phyloP scores from a whole-genome alignment of 164 flowering plant species.

The Aristolochia californica region DNA sequence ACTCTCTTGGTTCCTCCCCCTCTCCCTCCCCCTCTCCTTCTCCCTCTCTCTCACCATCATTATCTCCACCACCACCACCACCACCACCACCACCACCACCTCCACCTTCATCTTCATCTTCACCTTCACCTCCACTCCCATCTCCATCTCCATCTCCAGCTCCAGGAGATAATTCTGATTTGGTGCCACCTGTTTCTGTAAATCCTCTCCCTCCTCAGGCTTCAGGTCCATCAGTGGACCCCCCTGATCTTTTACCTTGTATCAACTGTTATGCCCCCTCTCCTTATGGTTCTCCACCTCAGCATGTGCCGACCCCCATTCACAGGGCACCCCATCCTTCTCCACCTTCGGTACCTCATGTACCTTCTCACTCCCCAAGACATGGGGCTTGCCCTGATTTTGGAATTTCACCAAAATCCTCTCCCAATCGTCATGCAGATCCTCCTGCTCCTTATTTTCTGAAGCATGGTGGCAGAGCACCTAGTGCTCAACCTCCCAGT shows the following conservation, averaged over 20 bases:
- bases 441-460: conserved; percentile 6
- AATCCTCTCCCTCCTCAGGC: conserved; percentile 16
- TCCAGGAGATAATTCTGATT: conserved; percentile 1
- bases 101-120: too few species aligned
- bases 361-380: conserved; percentile 30
- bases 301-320: conserved; percentile 15
- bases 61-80: not conserved
- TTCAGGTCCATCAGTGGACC: conserved; percentile 23
- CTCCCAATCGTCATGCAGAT: conserved; percentile 17
- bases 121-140: not conserved
- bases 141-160: conserved; percentile 6
- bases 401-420: conserved; percentile 19
- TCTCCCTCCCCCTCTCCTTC: conserved; percentile 20
- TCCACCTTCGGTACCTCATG: conserved; percentile 18
- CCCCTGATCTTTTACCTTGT: conserved; percentile 10
- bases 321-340: conserved; percentile 7
- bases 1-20: conserved; percentile 39
- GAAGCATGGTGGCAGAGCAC: conserved; percentile 9
- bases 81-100: conserved; percentile 9
- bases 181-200: conserved; percentile 8
- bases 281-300: conserved; percentile 6
- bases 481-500: conserved; percentile 11
- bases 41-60: conserved; percentile 10
- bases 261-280: conserved; percentile 12
- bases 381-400: conserved; percentile 16